A percentile compares a stretch with the other conserved stretches of the same genome.
phyloP scores from a whole-genome alignment of 2,329 filamentous ascomycete genomes.

The Septoria petroselini region DNA sequence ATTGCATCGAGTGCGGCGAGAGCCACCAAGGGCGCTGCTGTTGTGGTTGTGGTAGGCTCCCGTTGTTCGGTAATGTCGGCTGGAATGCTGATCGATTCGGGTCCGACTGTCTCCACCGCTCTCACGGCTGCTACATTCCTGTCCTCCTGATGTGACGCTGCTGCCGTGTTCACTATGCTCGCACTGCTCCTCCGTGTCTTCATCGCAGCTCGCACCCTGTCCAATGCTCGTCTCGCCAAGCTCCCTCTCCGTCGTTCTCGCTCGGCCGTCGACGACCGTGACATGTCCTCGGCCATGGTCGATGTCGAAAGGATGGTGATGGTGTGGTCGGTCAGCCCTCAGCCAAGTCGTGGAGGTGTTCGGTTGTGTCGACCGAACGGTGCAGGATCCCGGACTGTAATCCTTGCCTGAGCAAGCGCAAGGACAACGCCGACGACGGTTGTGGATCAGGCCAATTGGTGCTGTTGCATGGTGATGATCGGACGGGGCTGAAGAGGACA shows the following conservation, averaged over 20 bases:
- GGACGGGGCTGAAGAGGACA: no score
- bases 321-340: no score
- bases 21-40: constrained; percentile 1
- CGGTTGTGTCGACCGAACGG: neutral
- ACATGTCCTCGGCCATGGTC: constrained; percentile 14
- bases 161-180: constrained; percentile 8
- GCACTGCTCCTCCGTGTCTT: constrained; percentile 22
- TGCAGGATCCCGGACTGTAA: neutral
- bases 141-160: neutral
- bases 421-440: neutral
- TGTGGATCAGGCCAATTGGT: no score
- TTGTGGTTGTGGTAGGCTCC: neutral
- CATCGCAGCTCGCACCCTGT: constrained; percentile 27
- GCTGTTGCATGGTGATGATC: no score
- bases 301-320: neutral
- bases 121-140: constrained; percentile 4
- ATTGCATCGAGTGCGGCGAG: constrained; percentile 17
- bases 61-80: neutral
- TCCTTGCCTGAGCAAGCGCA: neutral
- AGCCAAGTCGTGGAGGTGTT: neutral
- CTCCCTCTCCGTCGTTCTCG: constrained; percentile 22
- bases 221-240: constrained; percentile 28
- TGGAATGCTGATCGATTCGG: constrained; percentile 8
- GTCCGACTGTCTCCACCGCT: neutral
- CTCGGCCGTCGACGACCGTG: constrained; percentile 7